Conservation (phyloP, 495 filamentous ascomycete species). For the Neurospora sp. region DNA sequence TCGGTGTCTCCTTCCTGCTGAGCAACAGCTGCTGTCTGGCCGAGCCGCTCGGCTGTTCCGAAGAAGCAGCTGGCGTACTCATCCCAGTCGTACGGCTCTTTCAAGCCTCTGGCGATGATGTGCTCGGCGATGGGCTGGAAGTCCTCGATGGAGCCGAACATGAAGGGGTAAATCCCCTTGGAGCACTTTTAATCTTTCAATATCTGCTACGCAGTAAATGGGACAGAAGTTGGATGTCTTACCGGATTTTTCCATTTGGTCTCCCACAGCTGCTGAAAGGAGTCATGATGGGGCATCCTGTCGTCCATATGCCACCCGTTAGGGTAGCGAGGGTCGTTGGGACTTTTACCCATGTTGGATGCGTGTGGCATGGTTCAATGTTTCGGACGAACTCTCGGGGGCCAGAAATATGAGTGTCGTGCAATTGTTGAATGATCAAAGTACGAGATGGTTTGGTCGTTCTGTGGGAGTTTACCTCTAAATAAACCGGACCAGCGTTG, state of each 20-base stretch:
- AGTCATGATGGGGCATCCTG: constrained; percentile 44
- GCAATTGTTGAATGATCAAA: not conserved
- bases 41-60: constrained; percentile 44
- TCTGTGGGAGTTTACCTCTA: not conserved
- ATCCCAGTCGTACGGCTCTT: constrained; percentile 39
- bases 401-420: not conserved
- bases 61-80: constrained; percentile 55
- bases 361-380: not conserved
- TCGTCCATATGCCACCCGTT: not conserved
- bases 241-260: constrained; percentile 64
- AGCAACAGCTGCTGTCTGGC: constrained; percentile 36
- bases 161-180: constrained; percentile 65
- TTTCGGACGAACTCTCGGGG: not conserved
- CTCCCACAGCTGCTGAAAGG: constrained; percentile 61
- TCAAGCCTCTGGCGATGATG: constrained; percentile 33
- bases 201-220: not conserved
- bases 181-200: constrained; percentile 9
- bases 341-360: not conserved
- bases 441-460: not conserved
- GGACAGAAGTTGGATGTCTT: not conserved
- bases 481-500: not conserved
- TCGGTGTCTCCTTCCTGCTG: constrained; percentile 28
- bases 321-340: not conserved
- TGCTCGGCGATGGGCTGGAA: constrained; percentile 55
- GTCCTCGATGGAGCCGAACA: constrained; percentile 52